phyloP scores from a whole-genome alignment of 2,329 filamentous ascomycete genomes.

The Didymella lethalis region DNA sequence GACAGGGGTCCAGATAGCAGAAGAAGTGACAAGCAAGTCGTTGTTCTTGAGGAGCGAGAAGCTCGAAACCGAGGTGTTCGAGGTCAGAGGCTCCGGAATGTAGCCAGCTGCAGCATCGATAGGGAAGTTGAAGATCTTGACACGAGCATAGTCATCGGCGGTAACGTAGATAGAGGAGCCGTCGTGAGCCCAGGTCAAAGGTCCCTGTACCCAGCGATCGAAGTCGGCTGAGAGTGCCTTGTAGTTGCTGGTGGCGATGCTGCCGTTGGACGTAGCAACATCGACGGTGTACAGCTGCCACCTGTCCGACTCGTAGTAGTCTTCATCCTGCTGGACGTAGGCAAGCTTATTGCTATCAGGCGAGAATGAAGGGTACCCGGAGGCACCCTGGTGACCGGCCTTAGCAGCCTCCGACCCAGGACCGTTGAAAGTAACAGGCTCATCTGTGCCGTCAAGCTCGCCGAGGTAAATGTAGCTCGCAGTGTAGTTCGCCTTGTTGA shows the following conservation, averaged over 20 bases:
- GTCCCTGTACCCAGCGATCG: conserved; percentile 42
- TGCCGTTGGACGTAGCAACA: conserved; percentile 30
- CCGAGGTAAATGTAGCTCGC: conserved; percentile 83
- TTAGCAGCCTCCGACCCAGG: conserved; percentile 36
- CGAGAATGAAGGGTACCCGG: conserved; percentile 75
- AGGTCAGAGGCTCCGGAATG: conserved; percentile 53
- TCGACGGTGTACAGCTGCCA: conserved; percentile 57
- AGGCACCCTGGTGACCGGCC: conserved; percentile 68
- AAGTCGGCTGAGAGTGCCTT: conserved; percentile 40
- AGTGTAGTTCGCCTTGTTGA: conserved; percentile 77
- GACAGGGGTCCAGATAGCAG: conserved; percentile 43
- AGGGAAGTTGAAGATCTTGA: conserved; percentile 67
- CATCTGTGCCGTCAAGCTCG: conserved; percentile 66
- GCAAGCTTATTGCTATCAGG: conserved; percentile 73
- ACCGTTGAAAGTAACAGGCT: conserved; percentile 45
- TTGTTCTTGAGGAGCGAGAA: conserved; percentile 67
- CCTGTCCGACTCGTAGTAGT: conserved; percentile 81
- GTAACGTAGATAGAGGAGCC: conserved; percentile 43
- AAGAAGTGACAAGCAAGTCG: conserved; percentile 55
- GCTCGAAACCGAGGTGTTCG: conserved; percentile 48
- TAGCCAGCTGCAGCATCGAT: conserved; percentile 63
- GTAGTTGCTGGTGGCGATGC: conserved; percentile 41
- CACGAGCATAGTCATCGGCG: conserved; percentile 46
- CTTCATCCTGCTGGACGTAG: conserved; percentile 76
- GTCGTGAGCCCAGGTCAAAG: conserved; percentile 44